phyloP scores from a whole-genome alignment of 2,329 filamentous ascomycete genomes.

The Hirsutella thompsonii region DNA sequence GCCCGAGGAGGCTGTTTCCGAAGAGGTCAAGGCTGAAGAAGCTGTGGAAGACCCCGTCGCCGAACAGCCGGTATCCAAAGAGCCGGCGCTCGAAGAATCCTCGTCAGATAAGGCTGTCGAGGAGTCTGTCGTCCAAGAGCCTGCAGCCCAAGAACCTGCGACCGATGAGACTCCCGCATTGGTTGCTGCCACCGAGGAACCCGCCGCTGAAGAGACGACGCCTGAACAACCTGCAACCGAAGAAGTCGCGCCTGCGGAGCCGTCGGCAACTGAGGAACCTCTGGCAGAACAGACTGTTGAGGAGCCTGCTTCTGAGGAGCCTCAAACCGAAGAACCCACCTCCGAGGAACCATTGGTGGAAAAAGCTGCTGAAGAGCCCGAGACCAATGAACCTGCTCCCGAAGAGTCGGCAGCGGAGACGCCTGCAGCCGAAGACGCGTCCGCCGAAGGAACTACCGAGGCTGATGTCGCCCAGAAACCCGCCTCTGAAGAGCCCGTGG shows the following conservation, averaged over 20 bases:
- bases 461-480: constrained; percentile 1
- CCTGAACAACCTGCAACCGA: neutral
- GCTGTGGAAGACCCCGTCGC: neutral
- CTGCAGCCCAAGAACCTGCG: constrained; percentile 1
- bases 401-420: neutral
- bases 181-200: neutral
- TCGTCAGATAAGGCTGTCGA: constrained; percentile 1
- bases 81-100: no score
- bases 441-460: neutral
- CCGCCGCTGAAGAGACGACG: neutral
- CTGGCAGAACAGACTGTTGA: neutral
- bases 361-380: neutral
- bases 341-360: neutral
- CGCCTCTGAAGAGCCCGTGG: constrained; percentile 1
- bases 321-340: neutral
- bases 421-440: neutral
- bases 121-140: neutral
- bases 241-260: no score
- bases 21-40: neutral
- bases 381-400: neutral
- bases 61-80: neutral
- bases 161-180: no score
- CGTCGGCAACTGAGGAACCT: no score
- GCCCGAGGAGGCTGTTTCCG: neutral
- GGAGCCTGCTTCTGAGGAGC: neutral